Base-by-base conservation (phyloP, 2,329 filamentous ascomycete species). In the Alternaria incomplexa region DNA sequence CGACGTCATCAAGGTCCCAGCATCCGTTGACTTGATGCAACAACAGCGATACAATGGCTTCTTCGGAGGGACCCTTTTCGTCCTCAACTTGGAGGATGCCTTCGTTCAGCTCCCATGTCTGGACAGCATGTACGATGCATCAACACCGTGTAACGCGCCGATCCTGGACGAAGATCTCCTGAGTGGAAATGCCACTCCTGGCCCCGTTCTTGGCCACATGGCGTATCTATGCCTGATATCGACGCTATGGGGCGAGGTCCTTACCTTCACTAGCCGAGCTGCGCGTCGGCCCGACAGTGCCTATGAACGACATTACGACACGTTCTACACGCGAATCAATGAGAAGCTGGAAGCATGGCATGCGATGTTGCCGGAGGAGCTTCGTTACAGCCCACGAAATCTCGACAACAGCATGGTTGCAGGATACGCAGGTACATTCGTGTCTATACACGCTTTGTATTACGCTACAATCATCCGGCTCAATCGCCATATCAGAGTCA, bases 381-480 rank as follows among this genome's bases (percentile, higher is more conserved):
- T 91, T 25, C 75, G 78, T 10, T 89, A 88, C 71, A 86, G 83
- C 4, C 75, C 83, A 5, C 79, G 83, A 57, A 91, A 90, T 61
- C 80, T 92, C 13, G 84, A 88, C 47, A 81, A 82, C 28, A 87
- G 85, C 45, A 83, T 87, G 7, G 79, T 83, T 13, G 79, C 81
- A 28, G 85, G 85, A 25, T 87, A 85, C 67, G 81, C 85, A 2
- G 88, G 88, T 6, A 84, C 85, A 0, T 90, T 89, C 72, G 79
- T 91, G 58, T 86, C 85, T 2, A 86, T 91, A 77, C 90, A 92
- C 75, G 81, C 90, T 26, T 80, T 91, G n/a, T 90, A 90, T 74
- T 86, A 90, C 73, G 85, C 87, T 50, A 84, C 88, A 1, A 79
- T 88, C 70, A 86, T 91, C 78, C 88, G 89, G 67, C 81, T 92